Percentiles rank a stretch among this genome's conserved stretches.
These are phyloP conservation scores for Cicer yamashitae DNA, from an alignment of 306 rosid species.

Conservation along the genomic window DNA sequence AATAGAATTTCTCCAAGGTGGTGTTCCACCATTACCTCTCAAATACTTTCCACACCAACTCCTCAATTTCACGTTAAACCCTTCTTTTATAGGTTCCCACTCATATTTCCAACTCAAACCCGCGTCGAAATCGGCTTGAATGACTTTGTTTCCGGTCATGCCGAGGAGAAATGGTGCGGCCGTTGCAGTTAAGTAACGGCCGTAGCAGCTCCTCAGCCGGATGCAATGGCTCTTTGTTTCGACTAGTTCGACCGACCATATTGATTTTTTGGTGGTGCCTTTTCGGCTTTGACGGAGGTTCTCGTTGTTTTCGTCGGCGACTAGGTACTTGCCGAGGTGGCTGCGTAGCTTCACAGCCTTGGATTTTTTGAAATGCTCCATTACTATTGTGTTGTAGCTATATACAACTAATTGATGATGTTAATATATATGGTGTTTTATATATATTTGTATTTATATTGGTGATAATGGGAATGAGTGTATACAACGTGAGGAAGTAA, in stretches of 20 bases:
- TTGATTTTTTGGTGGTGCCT: conserved; percentile 47
- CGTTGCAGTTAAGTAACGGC: conserved; percentile 66
- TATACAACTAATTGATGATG: background rate
- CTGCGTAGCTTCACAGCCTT: conserved; percentile 66
- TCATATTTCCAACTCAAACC: conserved; percentile 53
- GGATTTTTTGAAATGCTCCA: conserved; percentile 71
- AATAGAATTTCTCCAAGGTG: conserved; percentile 86
- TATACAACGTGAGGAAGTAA: background rate
- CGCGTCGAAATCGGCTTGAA: conserved; percentile 45
- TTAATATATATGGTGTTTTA: background rate
- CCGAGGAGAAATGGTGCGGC: conserved; percentile 62
- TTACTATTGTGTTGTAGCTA: conserved; percentile 16
- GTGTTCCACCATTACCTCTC: conserved; percentile 81
- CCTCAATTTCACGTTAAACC: conserved; percentile 63
- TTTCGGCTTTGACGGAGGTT: conserved; percentile 69
- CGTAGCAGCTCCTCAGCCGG: conserved; percentile 58
- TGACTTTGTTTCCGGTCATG: conserved; percentile 65
- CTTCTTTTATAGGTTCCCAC: conserved; percentile 78
- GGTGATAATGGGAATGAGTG: background rate
- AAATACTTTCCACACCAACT: conserved; percentile 79
- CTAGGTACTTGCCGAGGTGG: conserved; percentile 74
- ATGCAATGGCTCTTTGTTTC: conserved; percentile 57
- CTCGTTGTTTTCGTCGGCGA: conserved; percentile 55
- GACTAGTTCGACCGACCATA: conserved; percentile 65
- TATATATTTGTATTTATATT: background rate